These are phyloP conservation scores for Tuber brumale DNA, from an alignment of 495 filamentous ascomycete species.

Conservation along the genomic window DNA sequence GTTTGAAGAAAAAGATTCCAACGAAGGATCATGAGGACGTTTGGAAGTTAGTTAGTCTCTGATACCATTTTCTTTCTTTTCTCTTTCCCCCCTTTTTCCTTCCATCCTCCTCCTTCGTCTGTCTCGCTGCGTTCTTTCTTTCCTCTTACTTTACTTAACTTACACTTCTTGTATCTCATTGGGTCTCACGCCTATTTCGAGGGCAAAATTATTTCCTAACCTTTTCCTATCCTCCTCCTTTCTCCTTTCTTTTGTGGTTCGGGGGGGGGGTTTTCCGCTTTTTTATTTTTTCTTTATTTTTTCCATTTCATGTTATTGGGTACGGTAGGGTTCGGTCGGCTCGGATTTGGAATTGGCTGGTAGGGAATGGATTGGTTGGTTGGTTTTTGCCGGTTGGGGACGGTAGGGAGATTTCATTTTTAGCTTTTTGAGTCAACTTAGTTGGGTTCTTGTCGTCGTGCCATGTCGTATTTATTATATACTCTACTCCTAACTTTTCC, in stretches of 20 bases:
- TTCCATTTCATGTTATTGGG: conserved; percentile 29
- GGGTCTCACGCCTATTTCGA: conserved; percentile 5
- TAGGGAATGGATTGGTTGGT: conserved; percentile 16
- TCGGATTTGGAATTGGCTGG: conserved; percentile 18
- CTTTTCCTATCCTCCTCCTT: not conserved
- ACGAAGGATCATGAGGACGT: conserved; percentile 3
- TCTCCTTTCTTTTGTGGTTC: not conserved
- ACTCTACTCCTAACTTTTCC: not conserved
- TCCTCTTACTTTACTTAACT: conserved; percentile 15
- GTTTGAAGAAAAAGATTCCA: not conserved
- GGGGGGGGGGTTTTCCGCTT: conserved; percentile 1
- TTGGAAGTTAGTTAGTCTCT: conserved; percentile 4
- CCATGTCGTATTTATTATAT: not conserved
- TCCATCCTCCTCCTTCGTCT: conserved; percentile 13
- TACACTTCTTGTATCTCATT: conserved; percentile 38
- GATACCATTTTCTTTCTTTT: conserved; percentile 25
- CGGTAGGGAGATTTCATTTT: not conserved
- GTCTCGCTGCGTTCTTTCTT: not conserved
- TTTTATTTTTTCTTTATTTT: conserved; percentile 11
- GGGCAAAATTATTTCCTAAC: not conserved
- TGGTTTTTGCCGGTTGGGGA: conserved; percentile 13
- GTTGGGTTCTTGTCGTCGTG: not conserved
- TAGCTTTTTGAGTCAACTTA: not conserved
- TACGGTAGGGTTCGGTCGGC: conserved; percentile 18
- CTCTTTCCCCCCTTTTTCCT: conserved; percentile 18